Evolutionary conservation across 331 rosid genomes (phyloP), one percentile per base, ranked within the genome.

Genomic region (Malus hybrid): DNA sequence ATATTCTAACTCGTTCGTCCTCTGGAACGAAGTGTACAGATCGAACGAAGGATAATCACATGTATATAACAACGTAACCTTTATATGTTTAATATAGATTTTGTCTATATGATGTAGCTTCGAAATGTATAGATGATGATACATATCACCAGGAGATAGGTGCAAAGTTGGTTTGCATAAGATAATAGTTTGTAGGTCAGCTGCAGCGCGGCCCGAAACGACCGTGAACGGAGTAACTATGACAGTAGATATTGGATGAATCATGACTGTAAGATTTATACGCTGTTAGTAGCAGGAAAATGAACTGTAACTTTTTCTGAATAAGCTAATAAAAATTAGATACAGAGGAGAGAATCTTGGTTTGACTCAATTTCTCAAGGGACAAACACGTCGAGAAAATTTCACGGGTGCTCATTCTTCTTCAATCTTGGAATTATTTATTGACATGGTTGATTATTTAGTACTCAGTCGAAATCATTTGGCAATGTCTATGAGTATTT

Each of bases 151-250:
- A 4, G 71, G 46, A 65, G 60, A 24, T 24, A 32, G 44, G 74
- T 74, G 73, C 74, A 78, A 73, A 71, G 56, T 62, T 44, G 46
- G 69, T 55, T 55, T 74, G 75, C 39, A 32, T 50, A 54, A 71
- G 81, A 68, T 77, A 24, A 48, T 61, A 77, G 69, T 69, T 28
- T 68, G 34, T 19, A 19, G 66, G 20, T 76, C 46, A 19, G n/a
- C 70, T 18, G 72, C 73, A 61, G 27, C 33, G 7, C 42, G 3
- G 42, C 42, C 42, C 3, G 3, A 36, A 36, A 36, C 42, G 11
- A 36, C 42, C 42, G 8, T 36, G 3, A 36, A 36, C 10, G 42
- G 42, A 36, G 42, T 8, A 36, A 36, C 11, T 0, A 36, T 36
- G 42, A 8, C 42, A 8, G 42, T 8, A 36, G 42, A 36, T 36